Conservation (phyloP, 164 flowering plant genomes). For the Platanus orientalis region DNA sequence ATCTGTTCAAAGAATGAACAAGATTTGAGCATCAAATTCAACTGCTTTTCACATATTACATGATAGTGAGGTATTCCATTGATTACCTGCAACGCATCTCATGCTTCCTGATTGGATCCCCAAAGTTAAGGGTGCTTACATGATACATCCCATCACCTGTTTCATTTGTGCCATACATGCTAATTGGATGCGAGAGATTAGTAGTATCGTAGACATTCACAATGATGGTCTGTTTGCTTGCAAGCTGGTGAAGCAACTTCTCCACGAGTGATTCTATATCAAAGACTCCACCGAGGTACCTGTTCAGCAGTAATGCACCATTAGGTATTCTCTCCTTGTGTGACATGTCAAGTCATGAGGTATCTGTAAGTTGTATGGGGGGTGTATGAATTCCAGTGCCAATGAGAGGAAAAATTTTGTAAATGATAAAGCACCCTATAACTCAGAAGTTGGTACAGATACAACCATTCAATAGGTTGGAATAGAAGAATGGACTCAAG, state of each 20-base stretch:
- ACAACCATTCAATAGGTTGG: too few relatives aligned
- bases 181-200: slow-evolving; percentile 60
- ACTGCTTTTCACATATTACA: neutral
- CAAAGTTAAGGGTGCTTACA: slow-evolving; percentile 72
- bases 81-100: slow-evolving; percentile 95
- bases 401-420: too few relatives aligned
- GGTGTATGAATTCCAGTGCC: neutral
- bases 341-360: neutral
- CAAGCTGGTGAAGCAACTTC: slow-evolving; percentile 89
- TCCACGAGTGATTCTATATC: slow-evolving; percentile 90
- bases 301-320: slow-evolving; percentile 23
- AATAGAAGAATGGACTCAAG: neutral
- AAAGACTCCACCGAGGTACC: slow-evolving; percentile 92
- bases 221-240: slow-evolving; percentile 84
- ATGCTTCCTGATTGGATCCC: slow-evolving; percentile 89
- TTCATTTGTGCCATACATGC: slow-evolving; percentile 76
- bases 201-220: slow-evolving; percentile 92
- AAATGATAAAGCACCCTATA: too few relatives aligned
- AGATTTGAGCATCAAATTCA: slow-evolving; percentile 3
- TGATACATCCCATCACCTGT: slow-evolving; percentile 40
- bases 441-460: too few relatives aligned
- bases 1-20: slow-evolving; percentile 41
- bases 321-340: neutral
- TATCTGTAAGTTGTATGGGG: neutral
- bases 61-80: slow-evolving; percentile 2